phyloP scores from a whole-genome alignment of 31 red algal species.

The Asparagopsis taxiformis region DNA sequence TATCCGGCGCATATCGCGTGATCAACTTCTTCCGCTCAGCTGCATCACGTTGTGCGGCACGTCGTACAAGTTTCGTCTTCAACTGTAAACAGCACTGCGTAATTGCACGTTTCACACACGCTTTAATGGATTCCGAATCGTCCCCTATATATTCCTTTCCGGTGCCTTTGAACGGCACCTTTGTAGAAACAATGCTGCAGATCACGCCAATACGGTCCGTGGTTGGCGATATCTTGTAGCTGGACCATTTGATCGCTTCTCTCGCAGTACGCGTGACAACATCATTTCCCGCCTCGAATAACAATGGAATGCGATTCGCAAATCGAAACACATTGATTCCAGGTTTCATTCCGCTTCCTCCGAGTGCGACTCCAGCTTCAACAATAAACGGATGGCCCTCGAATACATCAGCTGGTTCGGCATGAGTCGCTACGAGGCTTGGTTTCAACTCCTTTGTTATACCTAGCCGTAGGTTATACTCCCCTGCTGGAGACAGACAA shows the following conservation, averaged over 20 bases:
- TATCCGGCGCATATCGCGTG: slow-evolving; percentile 78
- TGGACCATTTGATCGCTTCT: slow-evolving; percentile 73
- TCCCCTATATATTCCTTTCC: slow-evolving; percentile 98
- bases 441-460: slow-evolving; percentile 87
- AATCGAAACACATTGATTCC: slow-evolving; percentile 88
- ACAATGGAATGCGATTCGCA: slow-evolving; percentile 92
- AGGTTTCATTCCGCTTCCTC: slow-evolving; percentile 76
- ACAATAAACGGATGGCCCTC: slow-evolving; percentile 97
- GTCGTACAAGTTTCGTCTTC: slow-evolving; percentile 70
- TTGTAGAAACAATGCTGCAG: slow-evolving; percentile 91
- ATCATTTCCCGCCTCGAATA: slow-evolving; percentile 95
- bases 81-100: slow-evolving; percentile 87
- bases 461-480: slow-evolving; percentile 93
- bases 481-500: slow-evolving; percentile 90
- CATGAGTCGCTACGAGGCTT: slow-evolving; percentile 84
- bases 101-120: slow-evolving; percentile 79
- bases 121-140: slow-evolving; percentile 81
- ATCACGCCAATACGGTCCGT: slow-evolving; percentile 89
- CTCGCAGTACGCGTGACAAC: slow-evolving; percentile 85
- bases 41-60: slow-evolving; percentile 54
- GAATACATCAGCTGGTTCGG: slow-evolving; percentile 84
- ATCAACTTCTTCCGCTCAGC: slow-evolving; percentile 73
- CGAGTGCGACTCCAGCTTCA: slow-evolving; percentile 84
- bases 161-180: slow-evolving; percentile 93
- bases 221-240: slow-evolving; percentile 85